Evolutionary conservation across 805 yeast species (phyloP).

Genomic region (Saccharomycopsis fodiens): DNA sequence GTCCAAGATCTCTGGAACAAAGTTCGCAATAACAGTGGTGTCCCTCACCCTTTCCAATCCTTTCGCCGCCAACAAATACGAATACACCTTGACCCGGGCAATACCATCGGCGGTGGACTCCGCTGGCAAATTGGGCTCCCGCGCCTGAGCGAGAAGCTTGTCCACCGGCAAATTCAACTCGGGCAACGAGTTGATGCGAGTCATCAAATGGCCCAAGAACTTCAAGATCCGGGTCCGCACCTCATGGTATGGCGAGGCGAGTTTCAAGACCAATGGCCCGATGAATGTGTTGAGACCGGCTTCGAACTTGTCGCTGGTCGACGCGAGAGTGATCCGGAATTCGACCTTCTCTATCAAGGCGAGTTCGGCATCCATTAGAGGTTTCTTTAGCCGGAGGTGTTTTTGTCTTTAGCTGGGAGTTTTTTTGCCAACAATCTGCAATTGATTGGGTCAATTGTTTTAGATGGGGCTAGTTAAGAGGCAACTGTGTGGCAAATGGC

Average conservation of each 20-base stretch:
- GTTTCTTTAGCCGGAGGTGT: not conserved
- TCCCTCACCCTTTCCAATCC: constrained; percentile 50
- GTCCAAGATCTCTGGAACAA: constrained; percentile 42
- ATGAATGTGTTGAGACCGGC: constrained; percentile 52
- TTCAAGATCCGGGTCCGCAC: constrained; percentile 65
- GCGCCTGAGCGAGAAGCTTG: constrained; percentile 57
- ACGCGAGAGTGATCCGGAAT: constrained; percentile 70
- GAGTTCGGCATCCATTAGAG: constrained; percentile 40
- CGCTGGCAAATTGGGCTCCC: constrained; percentile 37
- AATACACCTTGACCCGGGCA: constrained; percentile 49
- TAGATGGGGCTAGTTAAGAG: no score
- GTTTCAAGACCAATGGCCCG: constrained; percentile 70
- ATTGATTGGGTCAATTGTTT: no score
- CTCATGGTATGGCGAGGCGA: constrained; percentile 58
- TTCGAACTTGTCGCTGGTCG: constrained; percentile 57
- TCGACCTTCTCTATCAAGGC: constrained; percentile 71
- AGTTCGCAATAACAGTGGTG: constrained; percentile 25
- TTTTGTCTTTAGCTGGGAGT: not conserved
- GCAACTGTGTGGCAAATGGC: not conserved
- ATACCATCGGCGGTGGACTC: constrained; percentile 33
- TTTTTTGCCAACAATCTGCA: not conserved
- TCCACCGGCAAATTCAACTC: constrained; percentile 55
- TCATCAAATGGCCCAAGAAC: constrained; percentile 57
- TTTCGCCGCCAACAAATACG: constrained; percentile 58
- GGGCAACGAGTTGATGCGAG: constrained; percentile 53